Percentiles rank a stretch among this genome's conserved stretches.
phyloP scores from a whole-genome alignment of 805 yeast genomes.

The Yarrowia sp. region DNA sequence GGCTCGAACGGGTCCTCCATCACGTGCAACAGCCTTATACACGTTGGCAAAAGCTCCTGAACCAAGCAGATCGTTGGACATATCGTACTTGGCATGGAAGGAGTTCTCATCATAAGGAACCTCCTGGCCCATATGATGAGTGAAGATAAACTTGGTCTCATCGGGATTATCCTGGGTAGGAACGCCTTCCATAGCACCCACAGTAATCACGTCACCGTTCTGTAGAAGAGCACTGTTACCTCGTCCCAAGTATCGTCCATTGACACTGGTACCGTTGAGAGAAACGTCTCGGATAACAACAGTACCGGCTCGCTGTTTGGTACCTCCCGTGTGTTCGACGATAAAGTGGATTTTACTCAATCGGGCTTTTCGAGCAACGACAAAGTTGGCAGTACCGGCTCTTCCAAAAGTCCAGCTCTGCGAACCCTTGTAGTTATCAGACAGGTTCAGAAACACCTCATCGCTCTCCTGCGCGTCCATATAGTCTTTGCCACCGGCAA shows the following conservation, averaged over 20 bases:
- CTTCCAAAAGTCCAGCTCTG: constrained; percentile 26
- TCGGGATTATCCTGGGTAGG: constrained; percentile 49
- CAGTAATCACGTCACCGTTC: constrained; percentile 91
- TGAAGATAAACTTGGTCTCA: constrained; percentile 49
- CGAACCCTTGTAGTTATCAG: background rate
- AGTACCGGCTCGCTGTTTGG: constrained; percentile 27
- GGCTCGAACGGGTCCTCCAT: constrained; percentile 82
- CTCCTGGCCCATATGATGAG: constrained; percentile 41
- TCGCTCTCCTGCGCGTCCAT: background rate
- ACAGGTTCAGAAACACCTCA: background rate
- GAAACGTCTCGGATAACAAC: constrained; percentile 70
- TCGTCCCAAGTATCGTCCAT: constrained; percentile 67
- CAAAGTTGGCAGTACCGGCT: constrained; percentile 2
- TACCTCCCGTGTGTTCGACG: background rate
- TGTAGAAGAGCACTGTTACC: constrained; percentile 75
- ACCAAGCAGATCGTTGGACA: constrained; percentile 80
- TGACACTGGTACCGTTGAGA: constrained; percentile 90
- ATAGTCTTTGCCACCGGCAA: constrained; percentile 9
- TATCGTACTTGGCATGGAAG: constrained; percentile 53
- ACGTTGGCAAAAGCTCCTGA: constrained; percentile 99
- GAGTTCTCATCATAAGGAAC: constrained; percentile 32
- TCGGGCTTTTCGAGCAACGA: background rate
- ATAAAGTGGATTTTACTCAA: constrained; percentile 19
- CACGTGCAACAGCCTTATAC: constrained; percentile 81
- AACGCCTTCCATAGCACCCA: constrained; percentile 71